Conservation (phyloP, 2,329 filamentous ascomycete species). For the Leptographium procerum region DNA sequence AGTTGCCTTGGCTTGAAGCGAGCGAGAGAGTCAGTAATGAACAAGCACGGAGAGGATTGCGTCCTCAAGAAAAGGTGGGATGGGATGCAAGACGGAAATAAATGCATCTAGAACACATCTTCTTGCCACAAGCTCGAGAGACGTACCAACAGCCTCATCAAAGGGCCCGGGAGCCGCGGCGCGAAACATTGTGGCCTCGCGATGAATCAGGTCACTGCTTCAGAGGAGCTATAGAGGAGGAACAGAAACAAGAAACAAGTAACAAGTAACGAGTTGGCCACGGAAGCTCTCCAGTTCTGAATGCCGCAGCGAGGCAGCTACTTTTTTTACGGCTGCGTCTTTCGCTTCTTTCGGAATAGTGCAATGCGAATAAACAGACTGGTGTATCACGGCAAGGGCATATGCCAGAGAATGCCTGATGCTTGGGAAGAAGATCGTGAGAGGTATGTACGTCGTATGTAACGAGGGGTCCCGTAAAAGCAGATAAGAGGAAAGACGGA, state of each 20-base stretch:
- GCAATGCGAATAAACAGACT: neutral
- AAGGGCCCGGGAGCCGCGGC: constrained; percentile 46
- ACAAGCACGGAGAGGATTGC: neutral
- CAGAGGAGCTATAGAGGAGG: too few species aligned
- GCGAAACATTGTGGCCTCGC: constrained; percentile 37
- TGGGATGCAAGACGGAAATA: neutral
- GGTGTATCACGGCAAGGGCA: neutral
- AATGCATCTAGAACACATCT: neutral
- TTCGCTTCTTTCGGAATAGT: neutral
- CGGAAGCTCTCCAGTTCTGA: neutral
- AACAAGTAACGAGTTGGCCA: neutral
- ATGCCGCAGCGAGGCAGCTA: neutral
- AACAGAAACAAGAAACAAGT: too few species aligned
- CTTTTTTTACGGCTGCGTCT: neutral
- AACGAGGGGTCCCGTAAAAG: neutral
- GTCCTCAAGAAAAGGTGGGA: neutral
- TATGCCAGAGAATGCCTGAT: neutral
- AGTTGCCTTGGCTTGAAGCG: constrained; percentile 57
- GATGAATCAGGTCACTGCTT: neutral
- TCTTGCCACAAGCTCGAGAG: neutral
- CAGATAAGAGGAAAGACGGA: neutral
- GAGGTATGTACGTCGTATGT: too few species aligned
- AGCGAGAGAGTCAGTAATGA: constrained; percentile 1
- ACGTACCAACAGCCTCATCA: constrained; percentile 48
- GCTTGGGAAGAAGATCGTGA: neutral